Evolutionary conservation across 257 asterid genomes (phyloP), one percentile per base, ranked within the genome.

Genomic region (Fraxinus anomala): DNA sequence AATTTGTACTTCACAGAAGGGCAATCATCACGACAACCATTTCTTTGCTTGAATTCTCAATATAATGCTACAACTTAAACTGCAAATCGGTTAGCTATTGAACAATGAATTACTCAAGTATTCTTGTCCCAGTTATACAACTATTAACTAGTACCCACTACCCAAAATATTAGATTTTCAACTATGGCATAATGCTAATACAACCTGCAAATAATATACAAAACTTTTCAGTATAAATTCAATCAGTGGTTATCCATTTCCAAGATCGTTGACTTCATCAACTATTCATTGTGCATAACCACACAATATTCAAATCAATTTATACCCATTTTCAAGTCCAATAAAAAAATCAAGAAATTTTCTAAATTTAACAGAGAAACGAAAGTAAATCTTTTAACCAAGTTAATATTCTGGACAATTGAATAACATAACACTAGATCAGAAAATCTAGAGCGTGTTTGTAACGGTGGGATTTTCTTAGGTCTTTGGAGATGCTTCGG

Each of bases 361-460:
- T 2, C 68, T 1, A 19, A 49, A 54, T 51, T 51, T 59, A n/a
- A n/a, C 30, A 9, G 6, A 6, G 17, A 68, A 21, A 39, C 2
- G 49, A 65, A 69, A 13, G 19, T 33, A 54, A 54, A 54, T 54
- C 65, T 44, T 68, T 24, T 37, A 59, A 72, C 37, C 68, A 23
- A 72, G 59, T 72, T 13, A 56, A 61, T 68, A 17, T 40, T 47
- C 26, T 31, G 37, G 56, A 39, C 49, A 61, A 73, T 68, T 49
- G 19, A 68, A 11, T 11, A 54, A 42, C 73, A 26, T 21, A 23
- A 51, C 13, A 34, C 11, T 5, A 70, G 54, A 66, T 7, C 31
- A 6, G 11, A 17, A 95, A 98, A 96, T 95, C 98, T 44, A 93
- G 94, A 68, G 99, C 99, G 76, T 95, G 98, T 89, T 95, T 95